Percentiles rank a stretch among this genome's conserved stretches.
Evolutionary conservation across 2,329 filamentous ascomycete species (phyloP).

Genomic region (Neopestalotiopsis rosae): DNA sequence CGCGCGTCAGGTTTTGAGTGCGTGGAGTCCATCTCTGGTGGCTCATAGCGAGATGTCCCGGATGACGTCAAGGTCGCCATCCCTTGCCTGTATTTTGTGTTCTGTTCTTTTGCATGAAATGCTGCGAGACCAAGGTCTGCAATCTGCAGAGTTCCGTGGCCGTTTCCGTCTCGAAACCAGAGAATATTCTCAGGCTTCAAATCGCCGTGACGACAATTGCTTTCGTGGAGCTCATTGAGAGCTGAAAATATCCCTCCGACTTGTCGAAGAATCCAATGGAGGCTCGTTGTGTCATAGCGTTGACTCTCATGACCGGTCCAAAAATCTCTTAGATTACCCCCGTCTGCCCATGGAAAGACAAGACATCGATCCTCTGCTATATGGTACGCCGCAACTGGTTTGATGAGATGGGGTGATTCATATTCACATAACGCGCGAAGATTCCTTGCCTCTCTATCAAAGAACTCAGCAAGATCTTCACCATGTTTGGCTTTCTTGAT

Average conservation of each 20-base stretch:
- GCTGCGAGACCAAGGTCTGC: constrained; percentile 24
- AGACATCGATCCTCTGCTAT: neutral
- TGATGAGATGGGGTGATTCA: neutral
- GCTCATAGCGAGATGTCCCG: neutral
- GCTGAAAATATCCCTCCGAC: neutral
- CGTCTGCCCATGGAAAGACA: constrained; percentile 6
- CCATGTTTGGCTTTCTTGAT: too few relatives aligned
- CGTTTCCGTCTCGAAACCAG: constrained; percentile 3
- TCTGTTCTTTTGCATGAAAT: constrained; percentile 8
- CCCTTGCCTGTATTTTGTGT: neutral
- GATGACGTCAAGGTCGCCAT: neutral
- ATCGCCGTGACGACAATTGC: constrained; percentile 23
- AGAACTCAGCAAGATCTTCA: too few relatives aligned
- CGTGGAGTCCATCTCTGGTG: neutral
- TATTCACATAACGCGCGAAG: too few relatives aligned
- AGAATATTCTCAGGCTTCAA: constrained; percentile 25
- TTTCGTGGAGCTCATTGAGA: neutral
- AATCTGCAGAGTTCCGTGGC: constrained; percentile 17
- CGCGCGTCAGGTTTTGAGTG: neutral
- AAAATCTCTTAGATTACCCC: neutral
- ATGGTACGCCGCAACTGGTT: constrained; percentile 4
- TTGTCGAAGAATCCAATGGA: neutral
- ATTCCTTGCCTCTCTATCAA: too few relatives aligned
- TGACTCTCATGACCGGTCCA: neutral
- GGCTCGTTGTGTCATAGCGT: neutral